Evolutionary conservation across 2,329 filamentous ascomycete genomes (phyloP), one percentile per base, ranked within the genome.

Genomic region (Trichoderma guizhouense): DNA sequence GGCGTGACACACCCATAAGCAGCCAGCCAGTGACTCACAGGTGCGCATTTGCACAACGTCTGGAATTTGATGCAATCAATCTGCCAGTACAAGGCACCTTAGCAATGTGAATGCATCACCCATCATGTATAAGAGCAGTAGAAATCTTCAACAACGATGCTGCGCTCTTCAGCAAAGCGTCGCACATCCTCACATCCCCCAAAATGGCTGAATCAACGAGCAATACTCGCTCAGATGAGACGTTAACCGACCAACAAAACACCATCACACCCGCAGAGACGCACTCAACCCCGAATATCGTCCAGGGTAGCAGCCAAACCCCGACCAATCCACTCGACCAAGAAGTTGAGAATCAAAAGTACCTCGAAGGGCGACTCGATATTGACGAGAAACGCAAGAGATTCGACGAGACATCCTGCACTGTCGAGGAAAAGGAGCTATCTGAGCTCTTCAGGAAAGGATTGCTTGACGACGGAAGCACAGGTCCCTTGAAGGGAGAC

Each of bases 351-450:
- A 65, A 68, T 18, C 55, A 72, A 26, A 7, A 39, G 11, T 61
- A 69, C 18, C 24, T 58, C 8, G 55, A 71, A 34, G 64, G 57
- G 30, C 66, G 34, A 3, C 21, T 72, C 18, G 57, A 43, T 9
- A 57, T 60, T 2, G 55, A 51, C 11, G 51, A 61, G 39, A 62
- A 15, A 15, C 26, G 18, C 21, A 26, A 62, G 8, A 30, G 55
- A 36, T 69, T 63, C n/a, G 60, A 61, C 9, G 71, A 71, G 36
- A 65, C 24, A 14, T 57, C 47, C 1, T 72, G 71, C 6, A 71
- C 71, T 8, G 53, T 61, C 3, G 71, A 72, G n/a, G 71, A 72
- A 15, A 72, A 72, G 32, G 71, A 72, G 26, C 39, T 71, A 3
- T 71, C 69, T 14, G 71, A 72, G 28, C 62, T 72, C 12, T 55